phyloP scores from a whole-genome alignment of 345 rosid genomes.

The Boechera stricta region DNA sequence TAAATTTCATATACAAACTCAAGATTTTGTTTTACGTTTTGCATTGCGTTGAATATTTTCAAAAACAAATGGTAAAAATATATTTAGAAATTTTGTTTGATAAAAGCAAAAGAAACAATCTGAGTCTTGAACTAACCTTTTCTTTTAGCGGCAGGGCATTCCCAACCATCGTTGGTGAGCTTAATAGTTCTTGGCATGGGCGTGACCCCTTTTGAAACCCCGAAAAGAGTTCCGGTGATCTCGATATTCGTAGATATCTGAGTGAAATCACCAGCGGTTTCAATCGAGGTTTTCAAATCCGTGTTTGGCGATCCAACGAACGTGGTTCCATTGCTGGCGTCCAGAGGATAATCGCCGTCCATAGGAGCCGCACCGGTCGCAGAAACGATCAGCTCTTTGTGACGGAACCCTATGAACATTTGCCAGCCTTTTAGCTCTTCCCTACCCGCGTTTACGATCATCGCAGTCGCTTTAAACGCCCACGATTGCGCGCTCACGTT shows the following conservation, averaged over 20 bases:
- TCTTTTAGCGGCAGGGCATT: slow-evolving; percentile 60
- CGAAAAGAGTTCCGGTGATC: slow-evolving; percentile 77
- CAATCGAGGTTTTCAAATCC: slow-evolving; percentile 77
- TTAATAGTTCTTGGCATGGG: slow-evolving; percentile 79
- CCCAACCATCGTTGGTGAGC: slow-evolving; percentile 69
- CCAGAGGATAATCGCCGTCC: slow-evolving; percentile 70
- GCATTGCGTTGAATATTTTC: background rate
- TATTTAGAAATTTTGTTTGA: too few species aligned
- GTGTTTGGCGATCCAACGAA: slow-evolving; percentile 59
- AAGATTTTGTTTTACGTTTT: background rate
- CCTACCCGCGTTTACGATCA: slow-evolving; percentile 64
- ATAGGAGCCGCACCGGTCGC: slow-evolving; percentile 55
- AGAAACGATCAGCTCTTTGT: slow-evolving; percentile 69
- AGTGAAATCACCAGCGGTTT: slow-evolving; percentile 76
- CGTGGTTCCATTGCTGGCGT: slow-evolving; percentile 73
- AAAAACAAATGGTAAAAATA: too few species aligned
- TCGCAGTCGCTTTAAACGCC: slow-evolving; percentile 72
- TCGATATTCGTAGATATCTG: slow-evolving; percentile 68
- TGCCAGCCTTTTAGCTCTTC: slow-evolving; percentile 80
- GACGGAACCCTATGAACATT: slow-evolving; percentile 73
- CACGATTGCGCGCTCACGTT: slow-evolving; percentile 85
- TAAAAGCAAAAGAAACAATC: too few species aligned
- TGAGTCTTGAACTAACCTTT: slow-evolving; percentile 38
- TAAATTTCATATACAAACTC: too few species aligned
- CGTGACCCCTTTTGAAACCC: slow-evolving; percentile 50